A percentile compares a stretch with the other conserved stretches of the same genome.
Conservation (phyloP, 768 basidiomycete genomes). For the Pleurotus eryngii region DNA sequence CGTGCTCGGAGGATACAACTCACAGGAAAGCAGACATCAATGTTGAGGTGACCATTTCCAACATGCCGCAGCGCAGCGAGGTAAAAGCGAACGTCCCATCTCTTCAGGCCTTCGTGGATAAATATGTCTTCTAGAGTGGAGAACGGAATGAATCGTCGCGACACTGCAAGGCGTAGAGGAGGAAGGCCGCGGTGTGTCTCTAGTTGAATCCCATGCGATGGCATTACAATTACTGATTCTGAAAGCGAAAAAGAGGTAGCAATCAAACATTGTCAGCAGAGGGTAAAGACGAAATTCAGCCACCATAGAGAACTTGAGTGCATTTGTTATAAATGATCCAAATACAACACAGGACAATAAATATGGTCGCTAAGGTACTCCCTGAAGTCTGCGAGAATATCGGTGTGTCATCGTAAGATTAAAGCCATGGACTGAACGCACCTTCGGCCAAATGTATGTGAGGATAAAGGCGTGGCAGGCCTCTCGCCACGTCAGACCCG, state of each 20-base stretch:
- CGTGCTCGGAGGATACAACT: conserved; percentile 12
- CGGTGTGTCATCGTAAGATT: neutral
- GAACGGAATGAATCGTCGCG: conserved; percentile 59
- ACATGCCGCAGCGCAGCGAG: conserved; percentile 45
- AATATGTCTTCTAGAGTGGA: conserved; percentile 54
- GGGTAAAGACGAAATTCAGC: neutral
- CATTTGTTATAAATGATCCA: conserved; percentile 31
- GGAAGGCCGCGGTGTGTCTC: conserved; percentile 66
- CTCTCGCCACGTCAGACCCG: conserved; percentile 34
- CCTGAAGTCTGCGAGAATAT: conserved; percentile 14
- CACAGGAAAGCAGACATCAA: conserved; percentile 65
- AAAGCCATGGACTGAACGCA: conserved; percentile 9
- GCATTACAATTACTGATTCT: conserved; percentile 73
- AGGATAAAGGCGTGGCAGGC: conserved; percentile 26
- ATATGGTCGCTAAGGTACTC: conserved; percentile 9
- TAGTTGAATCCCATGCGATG: conserved; percentile 68
- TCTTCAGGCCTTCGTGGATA: conserved; percentile 68
- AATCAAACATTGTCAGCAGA: neutral
- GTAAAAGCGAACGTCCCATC: conserved; percentile 75
- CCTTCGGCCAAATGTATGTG: conserved; percentile 30
- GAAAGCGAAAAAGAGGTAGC: conserved; percentile 7
- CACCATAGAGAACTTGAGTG: conserved; percentile 49
- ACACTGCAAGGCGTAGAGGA: conserved; percentile 28
- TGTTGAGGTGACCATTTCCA: conserved; percentile 20
- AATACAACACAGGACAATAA: conserved; percentile 13